Percentiles rank a stretch among this genome's conserved stretches.
Conservation (phyloP, 2,329 filamentous ascomycete species). For the Diaporthe sp. region DNA sequence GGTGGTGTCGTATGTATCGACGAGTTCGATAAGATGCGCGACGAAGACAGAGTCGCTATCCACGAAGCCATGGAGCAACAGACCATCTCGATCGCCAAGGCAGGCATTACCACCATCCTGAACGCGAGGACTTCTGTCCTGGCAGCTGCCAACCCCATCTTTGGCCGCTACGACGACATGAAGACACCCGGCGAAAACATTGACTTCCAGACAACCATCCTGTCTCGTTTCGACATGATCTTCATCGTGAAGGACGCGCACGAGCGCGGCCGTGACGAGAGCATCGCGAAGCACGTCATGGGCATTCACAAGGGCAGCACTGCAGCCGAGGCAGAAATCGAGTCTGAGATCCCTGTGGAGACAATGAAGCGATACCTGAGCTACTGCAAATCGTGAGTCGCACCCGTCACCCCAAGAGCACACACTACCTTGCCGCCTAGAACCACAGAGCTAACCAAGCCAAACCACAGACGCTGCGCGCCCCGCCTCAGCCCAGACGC, state of each 20-base stretch:
- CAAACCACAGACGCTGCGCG: constrained; percentile 78
- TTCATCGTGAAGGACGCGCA: constrained; percentile 99
- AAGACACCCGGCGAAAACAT: constrained; percentile 99
- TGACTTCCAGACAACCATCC: constrained; percentile 97
- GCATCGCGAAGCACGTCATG: constrained; percentile 97
- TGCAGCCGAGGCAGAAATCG: constrained; percentile 82
- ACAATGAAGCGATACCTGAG: constrained; percentile 98
- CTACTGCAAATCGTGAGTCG: constrained; percentile 92
- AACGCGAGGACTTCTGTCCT: constrained; percentile 96
- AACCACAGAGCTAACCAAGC: constrained; percentile 53
- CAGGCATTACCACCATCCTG: constrained; percentile 97
- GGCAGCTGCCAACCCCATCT: constrained; percentile 96
- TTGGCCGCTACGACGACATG: constrained; percentile 97
- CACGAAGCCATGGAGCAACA: constrained; percentile 99
- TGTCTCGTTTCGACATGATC: constrained; percentile 99
- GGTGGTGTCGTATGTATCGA: constrained; percentile 98
- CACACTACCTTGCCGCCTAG: not conserved
- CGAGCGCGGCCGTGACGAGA: constrained; percentile 88
- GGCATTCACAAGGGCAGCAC: constrained; percentile 94
- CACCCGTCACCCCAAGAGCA: not conserved
- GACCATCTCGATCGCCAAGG: constrained; percentile 98
- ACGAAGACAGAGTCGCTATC: constrained; percentile 97
- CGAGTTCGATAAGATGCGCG: constrained; percentile 99
- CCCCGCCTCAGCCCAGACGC: constrained; percentile 91
- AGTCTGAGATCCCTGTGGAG: constrained; percentile 92